phyloP scores from a whole-genome alignment of 495 filamentous ascomycete genomes.

The Cudoniella acicularis region DNA sequence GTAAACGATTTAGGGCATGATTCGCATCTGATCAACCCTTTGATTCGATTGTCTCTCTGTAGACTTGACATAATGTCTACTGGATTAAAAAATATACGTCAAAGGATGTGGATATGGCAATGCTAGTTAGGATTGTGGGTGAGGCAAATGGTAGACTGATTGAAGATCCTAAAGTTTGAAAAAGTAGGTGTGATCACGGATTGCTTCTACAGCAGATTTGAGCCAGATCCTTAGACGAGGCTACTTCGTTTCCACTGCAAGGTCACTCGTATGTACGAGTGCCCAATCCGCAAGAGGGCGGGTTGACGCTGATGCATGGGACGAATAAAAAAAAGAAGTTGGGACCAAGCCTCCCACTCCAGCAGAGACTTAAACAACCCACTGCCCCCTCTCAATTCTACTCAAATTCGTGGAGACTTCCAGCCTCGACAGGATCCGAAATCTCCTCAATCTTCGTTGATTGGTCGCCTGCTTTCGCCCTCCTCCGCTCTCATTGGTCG shows the following conservation, averaged over 20 bases:
- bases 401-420: slow-evolving; percentile 9
- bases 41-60: slow-evolving; percentile 14
- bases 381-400: slow-evolving; percentile 7
- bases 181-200: neutral
- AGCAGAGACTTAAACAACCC: neutral
- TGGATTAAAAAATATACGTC: slow-evolving; percentile 11
- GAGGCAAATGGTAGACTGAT: slow-evolving; percentile 5
- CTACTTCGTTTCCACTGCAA: neutral
- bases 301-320: slow-evolving; percentile 14
- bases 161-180: slow-evolving; percentile 4
- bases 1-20: slow-evolving; percentile 16
- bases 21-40: slow-evolving; percentile 14
- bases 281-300: slow-evolving; percentile 12
- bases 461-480: slow-evolving; percentile 22
- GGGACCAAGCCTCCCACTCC: neutral
- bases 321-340: slow-evolving; percentile 10
- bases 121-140: slow-evolving; percentile 1
- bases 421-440: slow-evolving; percentile 9
- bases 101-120: slow-evolving; percentile 7
- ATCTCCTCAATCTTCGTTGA: slow-evolving; percentile 9
- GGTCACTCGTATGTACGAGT: neutral
- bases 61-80: slow-evolving; percentile 14
- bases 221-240: neutral
- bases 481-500: slow-evolving; percentile 16
- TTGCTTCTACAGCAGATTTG: slow-evolving; percentile 2